phyloP scores from a whole-genome alignment of 768 basidiomycete species.

The Suillus subluteus region DNA sequence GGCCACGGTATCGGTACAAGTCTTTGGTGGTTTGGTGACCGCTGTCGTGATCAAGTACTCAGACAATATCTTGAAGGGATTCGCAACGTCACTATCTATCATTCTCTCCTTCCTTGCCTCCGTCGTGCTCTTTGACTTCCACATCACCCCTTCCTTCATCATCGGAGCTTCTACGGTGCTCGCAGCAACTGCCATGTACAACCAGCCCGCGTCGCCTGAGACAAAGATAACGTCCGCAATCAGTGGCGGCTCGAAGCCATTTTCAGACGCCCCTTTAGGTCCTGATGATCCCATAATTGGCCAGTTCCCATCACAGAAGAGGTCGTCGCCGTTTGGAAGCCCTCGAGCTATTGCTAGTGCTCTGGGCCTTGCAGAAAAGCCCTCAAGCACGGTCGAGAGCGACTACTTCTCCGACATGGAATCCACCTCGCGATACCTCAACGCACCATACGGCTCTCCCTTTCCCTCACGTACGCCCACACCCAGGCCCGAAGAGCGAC shows the following conservation, averaged over 20 bases:
- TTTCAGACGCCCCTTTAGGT: constrained; percentile 48
- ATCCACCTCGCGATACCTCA: constrained; percentile 49
- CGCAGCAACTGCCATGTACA: constrained; percentile 93
- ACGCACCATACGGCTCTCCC: constrained; percentile 53
- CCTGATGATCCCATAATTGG: constrained; percentile 63
- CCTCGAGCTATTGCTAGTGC: constrained; percentile 54
- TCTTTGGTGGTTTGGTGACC: constrained; percentile 91
- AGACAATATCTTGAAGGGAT: constrained; percentile 96
- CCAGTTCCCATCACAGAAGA: constrained; percentile 50
- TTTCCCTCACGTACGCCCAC: constrained; percentile 53
- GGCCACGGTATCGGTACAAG: constrained; percentile 89
- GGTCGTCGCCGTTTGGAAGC: constrained; percentile 52
- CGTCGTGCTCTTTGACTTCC: constrained; percentile 88
- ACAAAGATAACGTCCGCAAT: constrained; percentile 34
- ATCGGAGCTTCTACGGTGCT: constrained; percentile 87
- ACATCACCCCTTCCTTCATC: constrained; percentile 84
- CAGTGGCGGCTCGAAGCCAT: constrained; percentile 36
- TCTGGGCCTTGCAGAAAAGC: constrained; percentile 43
- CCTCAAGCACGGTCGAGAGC: constrained; percentile 28
- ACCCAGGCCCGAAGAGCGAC: constrained; percentile 39
- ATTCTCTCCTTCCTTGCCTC: constrained; percentile 94
- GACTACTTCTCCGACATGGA: constrained; percentile 44
- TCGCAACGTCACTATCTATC: constrained; percentile 93
- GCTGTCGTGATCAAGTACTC: constrained; percentile 97
- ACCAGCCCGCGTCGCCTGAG: constrained; percentile 60